phyloP scores from a whole-genome alignment of 306 rosid genomes.

The Prunus dulcis region DNA sequence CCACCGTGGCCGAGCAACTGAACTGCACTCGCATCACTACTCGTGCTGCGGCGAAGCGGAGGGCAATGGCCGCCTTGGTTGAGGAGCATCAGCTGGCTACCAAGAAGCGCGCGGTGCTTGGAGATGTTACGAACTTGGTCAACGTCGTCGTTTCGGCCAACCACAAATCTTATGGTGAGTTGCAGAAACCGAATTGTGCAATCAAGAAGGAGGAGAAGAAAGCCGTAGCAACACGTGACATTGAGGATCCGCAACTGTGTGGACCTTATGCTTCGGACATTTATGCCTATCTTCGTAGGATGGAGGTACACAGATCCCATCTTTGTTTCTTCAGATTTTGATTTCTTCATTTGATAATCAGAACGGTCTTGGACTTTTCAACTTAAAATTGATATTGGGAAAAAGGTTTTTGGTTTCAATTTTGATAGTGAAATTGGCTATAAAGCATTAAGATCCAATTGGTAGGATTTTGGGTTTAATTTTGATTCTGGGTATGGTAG shows the following conservation, averaged over 20 bases:
- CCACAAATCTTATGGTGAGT: neutral
- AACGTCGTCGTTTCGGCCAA: constrained; percentile 15
- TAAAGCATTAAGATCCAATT: neutral
- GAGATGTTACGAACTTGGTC: constrained; percentile 51
- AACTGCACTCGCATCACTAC: constrained; percentile 41
- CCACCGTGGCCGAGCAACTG: constrained; percentile 23
- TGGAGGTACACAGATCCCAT: constrained; percentile 52
- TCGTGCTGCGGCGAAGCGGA: constrained; percentile 59
- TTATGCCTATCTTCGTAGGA: constrained; percentile 53
- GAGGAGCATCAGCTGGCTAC: constrained; percentile 28
- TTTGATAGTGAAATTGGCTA: neutral
- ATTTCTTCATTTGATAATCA: neutral
- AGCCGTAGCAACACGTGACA: neutral
- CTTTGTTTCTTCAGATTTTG: neutral
- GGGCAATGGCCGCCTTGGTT: constrained; percentile 44
- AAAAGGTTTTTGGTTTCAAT: neutral
- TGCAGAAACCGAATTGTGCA: constrained; percentile 20
- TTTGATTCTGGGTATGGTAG: neutral
- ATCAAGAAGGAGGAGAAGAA: constrained; percentile 10
- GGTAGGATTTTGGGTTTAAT: neutral
- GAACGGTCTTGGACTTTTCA: neutral
- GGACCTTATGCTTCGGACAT: constrained; percentile 63
- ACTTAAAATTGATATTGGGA: neutral
- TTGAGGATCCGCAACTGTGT: constrained; percentile 58
- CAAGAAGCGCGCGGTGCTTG: constrained; percentile 71